These are phyloP conservation scores for Ophiostoma sp. DNA, from an alignment of 2,329 filamentous ascomycete genomes.

Conservation along the genomic window DNA sequence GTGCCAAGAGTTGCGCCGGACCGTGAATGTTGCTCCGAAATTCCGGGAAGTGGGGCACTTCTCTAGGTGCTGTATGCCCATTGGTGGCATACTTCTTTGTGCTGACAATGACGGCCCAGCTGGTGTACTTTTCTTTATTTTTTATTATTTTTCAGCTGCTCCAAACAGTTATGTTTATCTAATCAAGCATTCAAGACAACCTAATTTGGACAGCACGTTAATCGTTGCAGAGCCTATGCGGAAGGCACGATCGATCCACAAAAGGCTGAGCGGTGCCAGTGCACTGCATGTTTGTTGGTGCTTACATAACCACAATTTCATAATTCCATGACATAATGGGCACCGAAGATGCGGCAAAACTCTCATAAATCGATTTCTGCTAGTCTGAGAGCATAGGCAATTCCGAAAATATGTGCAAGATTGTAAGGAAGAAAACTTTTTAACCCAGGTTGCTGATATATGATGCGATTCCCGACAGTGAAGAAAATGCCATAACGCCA, in stretches of 20 bases:
- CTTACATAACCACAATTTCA: not conserved
- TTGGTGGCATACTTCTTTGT: not conserved
- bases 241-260: too few species aligned
- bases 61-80: not conserved
- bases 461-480: not conserved
- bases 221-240: not conserved
- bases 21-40: conserved; percentile 25
- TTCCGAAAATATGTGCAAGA: not conserved
- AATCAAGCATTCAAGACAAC: not conserved
- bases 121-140: not conserved
- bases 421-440: conserved; percentile 2
- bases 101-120: not conserved
- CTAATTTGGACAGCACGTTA: not conserved
- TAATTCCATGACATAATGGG: not conserved
- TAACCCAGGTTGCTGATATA: conserved; percentile 11
- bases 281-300: not conserved
- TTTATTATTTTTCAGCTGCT: not conserved
- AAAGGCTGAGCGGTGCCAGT: too few species aligned
- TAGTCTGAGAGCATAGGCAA: not conserved
- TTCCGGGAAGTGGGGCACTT: conserved; percentile 24
- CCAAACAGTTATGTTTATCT: not conserved
- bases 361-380: not conserved
- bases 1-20: conserved; percentile 17
- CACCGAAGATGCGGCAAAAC: not conserved
- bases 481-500: conserved; percentile 11